phyloP scores from a whole-genome alignment of 2,329 filamentous ascomycete genomes.

The Ceratocystis cubensis region DNA sequence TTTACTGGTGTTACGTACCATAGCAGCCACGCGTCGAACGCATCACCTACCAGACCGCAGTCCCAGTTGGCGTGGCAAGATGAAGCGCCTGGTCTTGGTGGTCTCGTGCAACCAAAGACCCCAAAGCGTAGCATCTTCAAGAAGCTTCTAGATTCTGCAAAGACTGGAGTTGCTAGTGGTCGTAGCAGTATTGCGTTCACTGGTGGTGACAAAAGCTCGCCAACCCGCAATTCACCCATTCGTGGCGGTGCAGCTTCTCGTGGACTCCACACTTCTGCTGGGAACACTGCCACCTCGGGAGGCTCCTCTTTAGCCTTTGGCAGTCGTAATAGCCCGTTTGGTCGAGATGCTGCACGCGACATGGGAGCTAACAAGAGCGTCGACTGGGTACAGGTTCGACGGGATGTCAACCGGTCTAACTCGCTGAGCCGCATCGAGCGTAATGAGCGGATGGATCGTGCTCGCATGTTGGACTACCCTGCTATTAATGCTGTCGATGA shows the following conservation, averaged over 20 bases:
- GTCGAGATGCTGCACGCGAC: constrained; percentile 49
- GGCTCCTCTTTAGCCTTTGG: constrained; percentile 25
- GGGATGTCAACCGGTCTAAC: constrained; percentile 91
- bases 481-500: constrained; percentile 83
- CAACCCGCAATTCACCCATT: constrained; percentile 24
- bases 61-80: constrained; percentile 55
- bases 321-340: constrained; percentile 26
- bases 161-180: constrained; percentile 82
- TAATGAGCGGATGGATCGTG: constrained; percentile 72
- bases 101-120: constrained; percentile 60
- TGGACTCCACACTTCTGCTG: constrained; percentile 13
- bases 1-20: constrained; percentile 80
- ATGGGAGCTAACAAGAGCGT: constrained; percentile 51
- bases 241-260: constrained; percentile 28
- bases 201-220: constrained; percentile 24
- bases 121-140: constrained; percentile 88
- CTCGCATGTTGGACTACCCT: constrained; percentile 86
- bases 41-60: constrained; percentile 39
- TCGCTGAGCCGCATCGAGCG: constrained; percentile 82
- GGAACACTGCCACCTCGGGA: constrained; percentile 28
- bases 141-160: constrained; percentile 86
- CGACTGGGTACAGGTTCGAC: constrained; percentile 95
- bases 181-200: constrained; percentile 69
- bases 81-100: constrained; percentile 61
- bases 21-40: constrained; percentile 64